Base-by-base conservation (phyloP, 2,329 filamentous ascomycete species). In the Claviceps sp. region DNA sequence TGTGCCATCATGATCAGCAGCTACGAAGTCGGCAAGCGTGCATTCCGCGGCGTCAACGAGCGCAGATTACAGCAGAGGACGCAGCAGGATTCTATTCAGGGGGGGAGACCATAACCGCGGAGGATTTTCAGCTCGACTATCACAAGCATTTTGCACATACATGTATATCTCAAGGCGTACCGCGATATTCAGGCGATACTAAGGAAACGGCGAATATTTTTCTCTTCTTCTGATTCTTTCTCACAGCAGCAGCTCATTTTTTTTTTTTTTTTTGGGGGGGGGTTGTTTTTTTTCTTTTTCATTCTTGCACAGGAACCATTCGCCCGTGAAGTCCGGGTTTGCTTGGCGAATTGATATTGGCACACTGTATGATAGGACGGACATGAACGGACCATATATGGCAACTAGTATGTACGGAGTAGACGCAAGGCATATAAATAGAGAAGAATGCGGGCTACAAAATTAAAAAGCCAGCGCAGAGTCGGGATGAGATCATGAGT, bases 1-100 rank as follows among this genome's bases (percentile, higher is more conserved):
- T 98, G 93, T 68, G 93, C 93, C 29, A 97, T 98, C 64, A 98
- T 98, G 93, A 97, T 98, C 64, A 94, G 88, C 64, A 95, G 85
- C 64, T 98, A 97, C 66, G 93, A 98, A 68, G 79, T 97, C 39
- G 90, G 93, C 49, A 98, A 98, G 75, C 84, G 86, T 66, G 83
- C 86, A 64, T 94, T 94, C 37, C 76, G 81, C 50, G 77, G 79
- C 11, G 80, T 88, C 48, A 96, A 97, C 54, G 74, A 79, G 61
- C 69, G 64, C 20, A 54, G 59, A 1, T 48, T 46, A 36, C 53
- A 39, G 1, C 56, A 57, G 9, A 49, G 50, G 45, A 22, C 4
- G 17, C 13, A 34, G 17, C 23, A 34, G 39, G 17, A 9, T 5
- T n/a, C 16, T n/a, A 20, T 8, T 17, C 11, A 42, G 16, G 2